Conservation (phyloP, 306 rosid genomes). For the Pyrus communis region DNA sequence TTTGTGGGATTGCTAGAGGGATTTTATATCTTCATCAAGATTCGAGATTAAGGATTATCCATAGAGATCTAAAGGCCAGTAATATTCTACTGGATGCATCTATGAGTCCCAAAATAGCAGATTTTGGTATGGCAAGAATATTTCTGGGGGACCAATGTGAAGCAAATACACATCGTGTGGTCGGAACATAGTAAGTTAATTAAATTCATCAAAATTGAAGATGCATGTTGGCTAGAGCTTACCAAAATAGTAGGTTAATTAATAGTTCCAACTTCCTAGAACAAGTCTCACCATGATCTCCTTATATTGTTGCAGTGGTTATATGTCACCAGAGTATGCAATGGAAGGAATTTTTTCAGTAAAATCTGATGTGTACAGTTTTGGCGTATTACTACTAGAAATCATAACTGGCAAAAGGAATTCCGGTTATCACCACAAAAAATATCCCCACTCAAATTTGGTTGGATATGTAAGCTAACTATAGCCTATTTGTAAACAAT, state of each 20-base stretch:
- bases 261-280: no score
- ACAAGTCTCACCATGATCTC: conserved; percentile 19
- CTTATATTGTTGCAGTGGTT: not conserved
- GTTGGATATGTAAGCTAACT: conserved; percentile 51
- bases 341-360: conserved; percentile 53
- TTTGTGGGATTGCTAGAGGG: conserved; percentile 42
- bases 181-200: conserved; percentile 72
- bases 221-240: no score
- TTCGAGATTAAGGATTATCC: conserved; percentile 54
- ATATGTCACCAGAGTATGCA: conserved; percentile 46
- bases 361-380: conserved; percentile 52
- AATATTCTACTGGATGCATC: conserved; percentile 42
- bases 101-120: conserved; percentile 59
- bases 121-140: conserved; percentile 74
- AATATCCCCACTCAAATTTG: conserved; percentile 27
- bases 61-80: conserved; percentile 53
- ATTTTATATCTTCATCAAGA: conserved; percentile 58
- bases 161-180: conserved; percentile 44
- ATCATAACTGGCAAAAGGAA: conserved; percentile 56
- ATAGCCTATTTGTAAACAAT: not conserved
- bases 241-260: no score
- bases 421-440: conserved; percentile 19
- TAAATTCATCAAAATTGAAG: no score
- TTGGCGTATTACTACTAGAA: conserved; percentile 50
- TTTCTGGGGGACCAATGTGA: conserved; percentile 41